These are phyloP conservation scores for Amylostereum areolatum DNA, from an alignment of 1,284 basidiomycete genomes.

Conservation along the genomic window DNA sequence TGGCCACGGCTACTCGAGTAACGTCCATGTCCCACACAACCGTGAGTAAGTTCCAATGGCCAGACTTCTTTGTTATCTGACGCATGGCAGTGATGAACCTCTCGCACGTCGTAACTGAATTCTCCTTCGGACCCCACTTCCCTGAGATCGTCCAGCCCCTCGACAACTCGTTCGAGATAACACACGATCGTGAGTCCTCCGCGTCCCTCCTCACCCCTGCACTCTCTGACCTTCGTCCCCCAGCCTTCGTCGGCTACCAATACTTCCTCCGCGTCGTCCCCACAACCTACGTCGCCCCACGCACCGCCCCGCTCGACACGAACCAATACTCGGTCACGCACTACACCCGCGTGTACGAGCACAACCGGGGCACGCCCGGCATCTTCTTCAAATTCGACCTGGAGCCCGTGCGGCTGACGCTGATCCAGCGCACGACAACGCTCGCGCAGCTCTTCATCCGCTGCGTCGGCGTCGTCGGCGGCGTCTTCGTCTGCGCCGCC, in stretches of 20 bases:
- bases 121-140: slow-evolving; percentile 95
- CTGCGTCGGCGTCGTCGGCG: slow-evolving; percentile 67
- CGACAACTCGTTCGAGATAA: slow-evolving; percentile 84
- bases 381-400: slow-evolving; percentile 98
- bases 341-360: slow-evolving; percentile 75
- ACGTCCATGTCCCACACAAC: slow-evolving; percentile 82
- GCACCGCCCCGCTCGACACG: slow-evolving; percentile 61
- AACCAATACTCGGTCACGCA: slow-evolving; percentile 96
- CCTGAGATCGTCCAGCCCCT: slow-evolving; percentile 94
- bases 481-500: slow-evolving; percentile 74
- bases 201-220: background rate
- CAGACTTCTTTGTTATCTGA: slow-evolving; percentile 1
- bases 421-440: slow-evolving; percentile 82
- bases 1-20: slow-evolving; percentile 89
- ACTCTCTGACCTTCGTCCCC: background rate
- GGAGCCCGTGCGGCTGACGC: slow-evolving; percentile 82
- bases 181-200: slow-evolving; percentile 65
- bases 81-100: slow-evolving; percentile 81
- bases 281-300: slow-evolving; percentile 81
- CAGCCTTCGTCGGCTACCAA: slow-evolving; percentile 93
- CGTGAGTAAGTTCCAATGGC: slow-evolving; percentile 37
- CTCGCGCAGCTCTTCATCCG: slow-evolving; percentile 82
- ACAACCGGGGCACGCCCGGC: slow-evolving; percentile 80
- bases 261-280: slow-evolving; percentile 96
- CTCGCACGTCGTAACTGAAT: slow-evolving; percentile 93